Evolutionary conservation across 1,284 basidiomycete species (phyloP).

Genomic region (Hymenochaete sp.): DNA sequence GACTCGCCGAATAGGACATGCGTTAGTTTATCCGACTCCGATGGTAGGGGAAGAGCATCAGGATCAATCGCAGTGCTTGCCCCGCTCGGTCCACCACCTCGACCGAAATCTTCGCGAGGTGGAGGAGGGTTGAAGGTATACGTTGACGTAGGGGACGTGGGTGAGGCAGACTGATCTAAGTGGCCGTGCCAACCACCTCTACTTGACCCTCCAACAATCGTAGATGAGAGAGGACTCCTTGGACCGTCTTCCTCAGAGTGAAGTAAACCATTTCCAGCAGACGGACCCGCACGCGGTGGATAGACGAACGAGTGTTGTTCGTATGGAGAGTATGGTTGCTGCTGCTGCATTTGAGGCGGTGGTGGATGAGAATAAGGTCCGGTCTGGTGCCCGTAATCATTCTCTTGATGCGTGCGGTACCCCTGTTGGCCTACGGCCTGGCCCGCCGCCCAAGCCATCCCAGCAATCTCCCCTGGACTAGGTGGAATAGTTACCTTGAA

Average conservation of each 20-base stretch:
- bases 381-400: too few species aligned
- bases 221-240: background rate
- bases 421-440: background rate
- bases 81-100: too few species aligned
- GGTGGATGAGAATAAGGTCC: too few species aligned
- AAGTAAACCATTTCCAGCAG: background rate
- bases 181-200: too few species aligned
- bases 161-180: conserved; percentile 13
- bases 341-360: background rate
- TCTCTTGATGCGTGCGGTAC: background rate
- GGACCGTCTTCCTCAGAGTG: background rate
- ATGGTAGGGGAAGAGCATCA: conserved; percentile 13
- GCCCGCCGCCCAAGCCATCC: conserved; percentile 3
- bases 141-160: conserved; percentile 8
- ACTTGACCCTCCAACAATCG: too few species aligned
- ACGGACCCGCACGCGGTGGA: background rate
- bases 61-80: conserved; percentile 7
- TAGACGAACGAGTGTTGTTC: conserved; percentile 2
- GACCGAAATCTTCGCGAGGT: too few species aligned
- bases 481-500: conserved; percentile 19
- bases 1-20: conserved; percentile 14
- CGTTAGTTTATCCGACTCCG: conserved; percentile 15
- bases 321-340: background rate
- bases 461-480: conserved; percentile 8
- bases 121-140: background rate